A percentile compares a stretch with the other conserved stretches of the same genome.
Conservation (phyloP, 169 alveolate species). For the Besnoitia besnoiti region DNA sequence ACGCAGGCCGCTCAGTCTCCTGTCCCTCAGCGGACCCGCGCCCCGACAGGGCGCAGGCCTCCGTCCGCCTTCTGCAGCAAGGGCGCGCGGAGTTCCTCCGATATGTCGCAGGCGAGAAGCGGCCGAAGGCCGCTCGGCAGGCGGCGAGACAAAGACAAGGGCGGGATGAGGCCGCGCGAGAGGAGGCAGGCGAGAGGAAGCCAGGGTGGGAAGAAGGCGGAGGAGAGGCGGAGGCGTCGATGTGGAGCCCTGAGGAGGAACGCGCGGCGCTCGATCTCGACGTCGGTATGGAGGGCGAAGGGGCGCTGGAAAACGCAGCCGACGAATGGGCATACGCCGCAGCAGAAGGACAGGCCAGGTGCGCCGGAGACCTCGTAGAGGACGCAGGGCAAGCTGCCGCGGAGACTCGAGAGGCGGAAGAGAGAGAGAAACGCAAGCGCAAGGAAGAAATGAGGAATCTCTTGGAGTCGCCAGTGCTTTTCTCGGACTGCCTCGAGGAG, state of each 20-base stretch:
- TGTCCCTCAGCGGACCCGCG: background rate
- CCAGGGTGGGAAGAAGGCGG: background rate
- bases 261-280: background rate
- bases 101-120: background rate
- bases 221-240: conserved; percentile 28
- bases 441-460: background rate
- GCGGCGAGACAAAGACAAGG: background rate
- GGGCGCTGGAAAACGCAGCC: background rate
- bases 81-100: background rate
- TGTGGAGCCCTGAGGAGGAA: background rate
- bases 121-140: background rate
- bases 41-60: background rate
- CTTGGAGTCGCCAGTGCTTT: background rate
- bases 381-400: background rate
- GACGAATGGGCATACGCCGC: background rate
- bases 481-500: conserved; percentile 52
- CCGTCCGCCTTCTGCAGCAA: background rate
- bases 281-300: background rate
- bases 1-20: background rate
- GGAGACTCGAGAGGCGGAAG: background rate
- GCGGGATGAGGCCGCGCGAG: background rate
- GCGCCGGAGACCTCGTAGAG: background rate
- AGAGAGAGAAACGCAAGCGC: background rate
- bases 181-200: background rate
- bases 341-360: background rate